Evolutionary conservation across 768 basidiomycete species (phyloP).

Genomic region (Mycena filopes): DNA sequence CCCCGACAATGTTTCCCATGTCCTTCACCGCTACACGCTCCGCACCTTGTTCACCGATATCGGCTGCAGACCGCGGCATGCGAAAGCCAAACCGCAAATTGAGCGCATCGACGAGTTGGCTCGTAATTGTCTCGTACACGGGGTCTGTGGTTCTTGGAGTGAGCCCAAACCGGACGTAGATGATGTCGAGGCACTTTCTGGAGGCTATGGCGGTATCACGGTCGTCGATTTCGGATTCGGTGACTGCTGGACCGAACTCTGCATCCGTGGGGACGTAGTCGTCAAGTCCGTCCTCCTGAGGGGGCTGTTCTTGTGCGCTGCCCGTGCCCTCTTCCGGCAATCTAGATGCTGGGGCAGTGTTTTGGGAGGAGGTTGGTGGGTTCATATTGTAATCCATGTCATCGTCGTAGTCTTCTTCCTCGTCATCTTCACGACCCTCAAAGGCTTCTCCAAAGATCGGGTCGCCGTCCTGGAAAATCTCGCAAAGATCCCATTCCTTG

Average conservation of each 20-base stretch:
- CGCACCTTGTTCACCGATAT: neutral
- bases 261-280: neutral
- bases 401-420: neutral
- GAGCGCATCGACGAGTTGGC: neutral
- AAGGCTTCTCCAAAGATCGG: neutral
- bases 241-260: neutral
- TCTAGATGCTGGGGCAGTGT: neutral
- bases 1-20: neutral
- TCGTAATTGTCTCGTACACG: neutral
- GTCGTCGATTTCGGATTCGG: neutral
- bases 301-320: neutral
- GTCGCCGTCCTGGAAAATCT: neutral
- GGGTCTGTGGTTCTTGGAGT: neutral
- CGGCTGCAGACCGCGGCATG: neutral
- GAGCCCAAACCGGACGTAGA: neutral
- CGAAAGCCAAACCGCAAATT: neutral
- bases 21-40: neutral
- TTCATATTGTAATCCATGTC: no score
- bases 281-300: neutral
- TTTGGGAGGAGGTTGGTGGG: slow-evolving; percentile 1
- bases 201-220: neutral
- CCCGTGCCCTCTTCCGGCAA: neutral
- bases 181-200: neutral
- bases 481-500: slow-evolving; percentile 11
- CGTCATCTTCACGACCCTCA: neutral